These are phyloP conservation scores for Cinchona pubescens DNA, from an alignment of 257 asterid species.

Conservation along the genomic window DNA sequence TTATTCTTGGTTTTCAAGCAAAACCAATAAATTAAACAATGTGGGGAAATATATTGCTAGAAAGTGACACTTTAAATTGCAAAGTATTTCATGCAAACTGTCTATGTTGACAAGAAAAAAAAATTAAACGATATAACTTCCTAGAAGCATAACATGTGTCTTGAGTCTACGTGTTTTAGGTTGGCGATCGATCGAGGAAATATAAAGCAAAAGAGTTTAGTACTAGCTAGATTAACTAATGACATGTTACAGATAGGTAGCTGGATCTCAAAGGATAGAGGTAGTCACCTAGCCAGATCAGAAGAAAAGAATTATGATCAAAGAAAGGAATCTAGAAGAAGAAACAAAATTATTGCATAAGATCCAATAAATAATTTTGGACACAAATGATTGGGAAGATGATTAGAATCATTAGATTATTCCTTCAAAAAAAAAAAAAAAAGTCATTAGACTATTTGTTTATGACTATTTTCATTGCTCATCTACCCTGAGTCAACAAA, in stretches of 20 bases:
- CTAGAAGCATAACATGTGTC: not conserved
- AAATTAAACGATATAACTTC: not conserved
- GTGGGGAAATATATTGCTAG: constrained; percentile 48
- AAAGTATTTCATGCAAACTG: not conserved
- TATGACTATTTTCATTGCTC: not conserved
- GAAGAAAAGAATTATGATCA: not conserved
- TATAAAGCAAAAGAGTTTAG: not conserved
- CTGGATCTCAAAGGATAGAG: constrained; percentile 2
- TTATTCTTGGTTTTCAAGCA: constrained; percentile 51
- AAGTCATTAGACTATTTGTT: no score
- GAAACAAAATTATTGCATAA: not conserved
- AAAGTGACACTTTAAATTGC: constrained; percentile 37
- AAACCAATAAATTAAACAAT: constrained; percentile 37
- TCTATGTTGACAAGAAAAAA: not conserved
- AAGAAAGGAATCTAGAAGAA: constrained; percentile 7
- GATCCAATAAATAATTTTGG: not conserved
- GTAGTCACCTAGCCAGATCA: not conserved
- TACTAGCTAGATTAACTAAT: not conserved
- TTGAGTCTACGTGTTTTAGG: not conserved
- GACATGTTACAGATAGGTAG: not conserved
- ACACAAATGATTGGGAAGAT: not conserved
- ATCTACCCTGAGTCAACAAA: not conserved
- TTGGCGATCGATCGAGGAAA: not conserved
- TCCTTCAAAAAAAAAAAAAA: no score
- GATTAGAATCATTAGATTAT: no score